Conservation (phyloP, 192 early-diverging fungal species). For the Coemansia sp. region DNA sequence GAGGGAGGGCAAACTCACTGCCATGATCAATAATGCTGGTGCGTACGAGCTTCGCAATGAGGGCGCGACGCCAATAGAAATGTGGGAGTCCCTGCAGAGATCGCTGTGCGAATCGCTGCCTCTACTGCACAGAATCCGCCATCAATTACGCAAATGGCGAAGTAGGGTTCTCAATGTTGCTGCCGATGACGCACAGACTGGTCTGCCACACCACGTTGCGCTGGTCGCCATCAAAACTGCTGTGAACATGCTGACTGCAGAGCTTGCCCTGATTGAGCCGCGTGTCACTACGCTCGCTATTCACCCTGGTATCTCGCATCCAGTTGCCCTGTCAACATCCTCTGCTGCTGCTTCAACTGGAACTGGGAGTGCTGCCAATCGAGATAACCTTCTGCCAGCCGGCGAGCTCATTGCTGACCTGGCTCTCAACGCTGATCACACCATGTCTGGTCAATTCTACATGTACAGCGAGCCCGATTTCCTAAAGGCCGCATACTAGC, state of each 20-base stretch:
- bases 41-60: slow-evolving; percentile 9
- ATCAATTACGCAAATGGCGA: slow-evolving; percentile 6
- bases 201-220: slow-evolving; percentile 17
- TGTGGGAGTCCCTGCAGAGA: slow-evolving; percentile 25
- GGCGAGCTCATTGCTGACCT: slow-evolving; percentile 30
- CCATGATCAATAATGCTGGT: slow-evolving; percentile 26
- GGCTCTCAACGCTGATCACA: slow-evolving; percentile 26
- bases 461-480: slow-evolving; percentile 39
- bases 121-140: slow-evolving; percentile 21
- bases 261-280: slow-evolving; percentile 34
- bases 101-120: slow-evolving; percentile 16
- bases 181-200: slow-evolving; percentile 18
- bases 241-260: slow-evolving; percentile 35
- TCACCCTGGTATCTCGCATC: slow-evolving; percentile 16
- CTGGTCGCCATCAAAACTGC: slow-evolving; percentile 40
- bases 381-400: slow-evolving; percentile 16
- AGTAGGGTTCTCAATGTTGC: slow-evolving; percentile 24
- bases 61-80: slow-evolving; percentile 15
- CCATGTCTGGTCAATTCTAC: slow-evolving; percentile 29
- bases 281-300: slow-evolving; percentile 25
- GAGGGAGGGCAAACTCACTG: slow-evolving; percentile 2
- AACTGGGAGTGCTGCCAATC: no score
- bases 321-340: neutral
- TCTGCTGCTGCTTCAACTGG: neutral
- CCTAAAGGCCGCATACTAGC: neutral